Conservation (phyloP, 2,329 filamentous ascomycete genomes). For the Aspergillus eucalypticola region DNA sequence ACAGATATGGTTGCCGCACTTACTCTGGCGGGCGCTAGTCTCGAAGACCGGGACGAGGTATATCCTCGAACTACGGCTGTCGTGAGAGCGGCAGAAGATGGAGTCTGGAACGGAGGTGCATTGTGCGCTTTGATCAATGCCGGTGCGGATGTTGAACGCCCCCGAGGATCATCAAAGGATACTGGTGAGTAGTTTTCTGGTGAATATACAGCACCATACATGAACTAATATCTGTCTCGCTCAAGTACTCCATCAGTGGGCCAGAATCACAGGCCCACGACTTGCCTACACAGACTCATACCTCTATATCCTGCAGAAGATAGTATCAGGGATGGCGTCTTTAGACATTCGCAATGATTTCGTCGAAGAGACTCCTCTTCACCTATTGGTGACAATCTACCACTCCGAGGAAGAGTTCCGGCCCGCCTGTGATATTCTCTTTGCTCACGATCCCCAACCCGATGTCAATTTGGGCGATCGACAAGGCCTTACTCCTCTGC, state of each 20-base stretch:
- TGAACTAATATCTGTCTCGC: not conserved
- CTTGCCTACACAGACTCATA: constrained; percentile 28
- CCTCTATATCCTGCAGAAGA: constrained; percentile 18
- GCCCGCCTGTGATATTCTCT: constrained; percentile 23
- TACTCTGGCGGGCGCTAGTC: constrained; percentile 10
- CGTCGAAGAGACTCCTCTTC: constrained; percentile 26
- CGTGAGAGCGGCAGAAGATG: constrained; percentile 22
- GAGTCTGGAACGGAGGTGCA: constrained; percentile 28
- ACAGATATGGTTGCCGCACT: constrained; percentile 9
- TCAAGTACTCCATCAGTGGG: constrained; percentile 28
- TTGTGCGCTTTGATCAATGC: constrained; percentile 23
- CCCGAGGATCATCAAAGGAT: constrained; percentile 15
- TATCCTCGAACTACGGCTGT: constrained; percentile 25
- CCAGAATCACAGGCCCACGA: constrained; percentile 21
- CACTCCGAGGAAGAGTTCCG: constrained; percentile 29
- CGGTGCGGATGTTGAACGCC: constrained; percentile 23
- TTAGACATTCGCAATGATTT: constrained; percentile 21
- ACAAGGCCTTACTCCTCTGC: constrained; percentile 23
- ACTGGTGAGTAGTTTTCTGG: constrained; percentile 1
- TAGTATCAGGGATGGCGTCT: constrained; percentile 16
- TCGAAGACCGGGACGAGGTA: constrained; percentile 18
- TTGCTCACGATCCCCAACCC: constrained; percentile 16
- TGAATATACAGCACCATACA: no score
- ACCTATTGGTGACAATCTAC: constrained; percentile 22
- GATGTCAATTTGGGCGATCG: constrained; percentile 23